A percentile compares a stretch with the other conserved stretches of the same genome.
These are phyloP conservation scores for Canavalia ensiformis DNA, from an alignment of 306 rosid genomes.

Conservation along the genomic window DNA sequence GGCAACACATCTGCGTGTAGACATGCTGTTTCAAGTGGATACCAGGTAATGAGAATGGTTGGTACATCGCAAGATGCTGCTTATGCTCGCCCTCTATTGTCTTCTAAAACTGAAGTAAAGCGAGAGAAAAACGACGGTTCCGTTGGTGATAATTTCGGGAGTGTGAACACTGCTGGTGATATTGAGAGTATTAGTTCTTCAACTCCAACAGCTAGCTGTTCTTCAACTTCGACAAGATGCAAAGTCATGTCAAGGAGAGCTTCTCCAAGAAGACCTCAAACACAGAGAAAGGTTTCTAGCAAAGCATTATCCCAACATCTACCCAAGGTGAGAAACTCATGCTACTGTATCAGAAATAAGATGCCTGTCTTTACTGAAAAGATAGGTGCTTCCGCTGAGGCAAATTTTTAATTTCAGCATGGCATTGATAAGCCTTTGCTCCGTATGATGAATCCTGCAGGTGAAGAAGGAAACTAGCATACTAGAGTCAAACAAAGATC, in stretches of 20 bases:
- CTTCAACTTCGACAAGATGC: background rate
- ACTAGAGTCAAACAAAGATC: too few species aligned
- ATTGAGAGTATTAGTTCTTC: background rate
- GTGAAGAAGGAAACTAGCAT: too few species aligned
- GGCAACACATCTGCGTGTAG: too few species aligned
- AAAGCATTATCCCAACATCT: background rate
- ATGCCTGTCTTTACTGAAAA: slow-evolving; percentile 6
- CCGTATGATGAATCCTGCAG: slow-evolving; percentile 34
- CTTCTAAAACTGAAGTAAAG: slow-evolving; percentile 5
- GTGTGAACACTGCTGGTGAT: slow-evolving; percentile 16
- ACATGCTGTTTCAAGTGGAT: background rate
- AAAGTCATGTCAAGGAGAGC: too few species aligned
- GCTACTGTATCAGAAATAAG: too few species aligned
- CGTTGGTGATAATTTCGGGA: background rate
- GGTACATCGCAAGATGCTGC: slow-evolving; percentile 11
- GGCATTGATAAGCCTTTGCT: too few species aligned
- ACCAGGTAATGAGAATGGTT: background rate
- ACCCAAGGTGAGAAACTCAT: too few species aligned
- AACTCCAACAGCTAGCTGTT: background rate
- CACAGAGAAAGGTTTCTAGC: background rate
- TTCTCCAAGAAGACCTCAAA: slow-evolving; percentile 8
- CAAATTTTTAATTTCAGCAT: background rate
- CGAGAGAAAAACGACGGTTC: background rate
- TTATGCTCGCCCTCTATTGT: background rate
- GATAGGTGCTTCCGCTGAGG: background rate